Percentiles rank a stretch among this genome's conserved stretches.
Evolutionary conservation across 306 rosid species (phyloP).

Genomic region (Pueraria montana): DNA sequence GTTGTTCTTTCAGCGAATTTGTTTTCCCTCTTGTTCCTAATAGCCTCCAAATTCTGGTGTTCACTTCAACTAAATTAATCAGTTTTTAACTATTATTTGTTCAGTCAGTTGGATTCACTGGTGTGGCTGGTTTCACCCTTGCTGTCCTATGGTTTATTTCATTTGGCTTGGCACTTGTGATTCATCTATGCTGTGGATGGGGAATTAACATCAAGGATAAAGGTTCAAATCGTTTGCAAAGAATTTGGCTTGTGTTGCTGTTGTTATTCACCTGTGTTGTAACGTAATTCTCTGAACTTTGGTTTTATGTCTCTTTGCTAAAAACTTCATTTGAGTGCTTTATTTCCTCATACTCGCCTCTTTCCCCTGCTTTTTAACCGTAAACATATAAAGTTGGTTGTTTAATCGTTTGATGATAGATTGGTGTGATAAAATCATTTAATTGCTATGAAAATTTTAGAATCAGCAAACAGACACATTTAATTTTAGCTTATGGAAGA

Average conservation of each 20-base stretch:
- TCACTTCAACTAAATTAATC: conserved; percentile 1
- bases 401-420: conserved; percentile 12
- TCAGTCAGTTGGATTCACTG: conserved; percentile 91
- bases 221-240: conserved; percentile 68
- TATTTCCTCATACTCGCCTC: not conserved
- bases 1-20: not conserved
- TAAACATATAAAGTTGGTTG: not conserved
- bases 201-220: conserved; percentile 68
- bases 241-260: conserved; percentile 70
- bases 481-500: no score
- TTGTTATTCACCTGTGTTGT: conserved; percentile 79
- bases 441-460: not conserved
- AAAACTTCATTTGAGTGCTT: not conserved
- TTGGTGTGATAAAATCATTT: not conserved
- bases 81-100: conserved; percentile 14
- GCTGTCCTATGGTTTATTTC: conserved; percentile 78
- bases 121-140: conserved; percentile 79
- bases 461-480: not conserved
- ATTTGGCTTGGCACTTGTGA: conserved; percentile 74
- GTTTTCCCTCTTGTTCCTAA: no score
- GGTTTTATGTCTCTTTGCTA: not conserved
- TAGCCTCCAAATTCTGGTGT: not conserved
- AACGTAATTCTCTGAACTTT: conserved; percentile 63
- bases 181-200: conserved; percentile 90
- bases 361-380: not conserved